A percentile compares a stretch with the other conserved stretches of the same genome.
phyloP scores from a whole-genome alignment of 441 rosid species.

The Bocquillonia castaneifolia region DNA sequence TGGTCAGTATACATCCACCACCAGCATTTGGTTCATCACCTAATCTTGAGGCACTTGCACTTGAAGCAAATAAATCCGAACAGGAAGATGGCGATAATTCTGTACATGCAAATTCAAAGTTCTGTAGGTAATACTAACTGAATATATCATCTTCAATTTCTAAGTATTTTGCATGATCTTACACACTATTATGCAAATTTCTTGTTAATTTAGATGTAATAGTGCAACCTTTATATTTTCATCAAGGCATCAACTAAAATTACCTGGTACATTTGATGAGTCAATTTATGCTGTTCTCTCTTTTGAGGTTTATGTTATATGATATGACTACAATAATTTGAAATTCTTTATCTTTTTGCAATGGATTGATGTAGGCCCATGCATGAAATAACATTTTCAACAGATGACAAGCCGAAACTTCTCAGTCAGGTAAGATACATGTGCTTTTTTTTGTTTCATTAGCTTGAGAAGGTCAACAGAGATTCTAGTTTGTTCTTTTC shows the following conservation, averaged over 20 bases:
- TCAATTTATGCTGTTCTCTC: neutral
- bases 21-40: constrained; percentile 89
- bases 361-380: constrained; percentile 56
- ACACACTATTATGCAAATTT: constrained; percentile 3
- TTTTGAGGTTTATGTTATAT: neutral
- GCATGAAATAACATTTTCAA: constrained; percentile 94
- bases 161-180: neutral
- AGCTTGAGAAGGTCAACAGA: neutral
- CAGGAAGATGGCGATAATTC: constrained; percentile 58
- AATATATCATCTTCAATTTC: neutral
- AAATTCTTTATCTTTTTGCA: constrained; percentile 14
- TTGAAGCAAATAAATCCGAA: constrained; percentile 42
- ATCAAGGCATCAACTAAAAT: neutral
- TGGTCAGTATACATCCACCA: constrained; percentile 74
- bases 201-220: neutral
- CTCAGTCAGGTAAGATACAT: constrained; percentile 65
- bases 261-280: neutral
- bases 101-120: constrained; percentile 60
- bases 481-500: constrained; percentile 2
- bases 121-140: constrained; percentile 44
- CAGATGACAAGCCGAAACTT: constrained; percentile 87
- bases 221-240: neutral
- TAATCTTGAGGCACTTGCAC: constrained; percentile 60
- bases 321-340: constrained; percentile 3
- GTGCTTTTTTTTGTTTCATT: constrained; percentile 15